These are phyloP conservation scores for Aspergillus aculeatinus DNA, from an alignment of 2,329 filamentous ascomycete species.

Conservation along the genomic window DNA sequence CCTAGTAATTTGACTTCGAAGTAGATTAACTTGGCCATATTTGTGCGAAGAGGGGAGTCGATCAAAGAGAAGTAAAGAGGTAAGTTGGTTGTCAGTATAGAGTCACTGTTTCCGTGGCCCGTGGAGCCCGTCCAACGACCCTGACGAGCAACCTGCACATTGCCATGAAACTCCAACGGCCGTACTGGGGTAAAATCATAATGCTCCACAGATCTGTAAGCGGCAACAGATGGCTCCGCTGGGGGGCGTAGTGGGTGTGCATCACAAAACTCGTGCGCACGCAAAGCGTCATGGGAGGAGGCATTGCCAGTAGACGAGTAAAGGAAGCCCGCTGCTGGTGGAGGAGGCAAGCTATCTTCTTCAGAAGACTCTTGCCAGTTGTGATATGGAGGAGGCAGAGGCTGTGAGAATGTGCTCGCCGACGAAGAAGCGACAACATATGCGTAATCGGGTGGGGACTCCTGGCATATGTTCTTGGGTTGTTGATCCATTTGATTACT, in stretches of 20 bases:
- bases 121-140: conserved; percentile 50
- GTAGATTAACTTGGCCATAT: conserved; percentile 55
- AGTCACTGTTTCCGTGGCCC: conserved; percentile 47
- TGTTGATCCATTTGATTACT: not conserved
- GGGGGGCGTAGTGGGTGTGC: conserved; percentile 54
- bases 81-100: conserved; percentile 53
- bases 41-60: conserved; percentile 51
- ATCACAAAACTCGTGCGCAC: conserved; percentile 57
- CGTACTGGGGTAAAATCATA: conserved; percentile 48
- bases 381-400: conserved; percentile 56
- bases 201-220: conserved; percentile 44
- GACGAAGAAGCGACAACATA: not conserved
- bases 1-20: conserved; percentile 56
- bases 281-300: conserved; percentile 52
- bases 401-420: conserved; percentile 15
- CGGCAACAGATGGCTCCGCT: conserved; percentile 41
- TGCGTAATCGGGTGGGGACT: not conserved
- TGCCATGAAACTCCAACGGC: conserved; percentile 43
- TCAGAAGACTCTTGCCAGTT: conserved; percentile 62
- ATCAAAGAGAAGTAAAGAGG: conserved; percentile 56
- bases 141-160: conserved; percentile 35
- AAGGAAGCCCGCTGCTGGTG: conserved; percentile 55
- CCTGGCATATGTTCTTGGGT: not conserved
- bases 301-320: conserved; percentile 59
- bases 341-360: conserved; percentile 59